A percentile compares a stretch with the other conserved stretches of the same genome.
phyloP scores from a whole-genome alignment of 805 yeast species.

The Yarrowia osloensis region DNA sequence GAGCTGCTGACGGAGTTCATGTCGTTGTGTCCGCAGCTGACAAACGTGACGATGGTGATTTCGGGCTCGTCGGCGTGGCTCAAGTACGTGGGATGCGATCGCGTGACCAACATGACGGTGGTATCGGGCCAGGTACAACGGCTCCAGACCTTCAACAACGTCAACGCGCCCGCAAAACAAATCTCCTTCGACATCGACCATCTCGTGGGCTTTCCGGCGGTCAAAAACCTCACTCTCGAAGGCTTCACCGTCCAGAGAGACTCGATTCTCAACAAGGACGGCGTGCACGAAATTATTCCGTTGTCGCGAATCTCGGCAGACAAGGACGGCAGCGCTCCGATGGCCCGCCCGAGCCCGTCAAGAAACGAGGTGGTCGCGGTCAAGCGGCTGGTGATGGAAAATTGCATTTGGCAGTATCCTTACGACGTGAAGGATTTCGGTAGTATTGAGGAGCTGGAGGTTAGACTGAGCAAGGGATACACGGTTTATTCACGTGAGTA shows the following conservation, averaged over 20 bases:
- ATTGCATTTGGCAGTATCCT: slow-evolving; percentile 36
- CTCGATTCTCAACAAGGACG: slow-evolving; percentile 13
- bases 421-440: slow-evolving; percentile 33
- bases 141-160: slow-evolving; percentile 18
- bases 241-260: slow-evolving; percentile 33
- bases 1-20: slow-evolving; percentile 28
- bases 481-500: slow-evolving; percentile 33
- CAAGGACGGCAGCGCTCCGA: background rate
- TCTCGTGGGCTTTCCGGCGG: slow-evolving; percentile 20
- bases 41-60: background rate
- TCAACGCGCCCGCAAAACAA: slow-evolving; percentile 23
- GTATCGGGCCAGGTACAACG: slow-evolving; percentile 17
- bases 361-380: slow-evolving; percentile 14
- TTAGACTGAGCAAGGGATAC: slow-evolving; percentile 26
- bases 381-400: slow-evolving; percentile 25
- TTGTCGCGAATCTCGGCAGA: slow-evolving; percentile 21
- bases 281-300: slow-evolving; percentile 10
- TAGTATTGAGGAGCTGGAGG: slow-evolving; percentile 31
- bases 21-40: slow-evolving; percentile 25
- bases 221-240: slow-evolving; percentile 24
- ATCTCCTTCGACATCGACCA: slow-evolving; percentile 33
- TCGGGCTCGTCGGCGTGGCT: slow-evolving; percentile 34
- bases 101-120: background rate
- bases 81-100: slow-evolving; percentile 31
- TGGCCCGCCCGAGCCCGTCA: background rate